These are phyloP conservation scores for Beta corolliflora DNA, from an alignment of 179 eudicot species.

Conservation along the genomic window DNA sequence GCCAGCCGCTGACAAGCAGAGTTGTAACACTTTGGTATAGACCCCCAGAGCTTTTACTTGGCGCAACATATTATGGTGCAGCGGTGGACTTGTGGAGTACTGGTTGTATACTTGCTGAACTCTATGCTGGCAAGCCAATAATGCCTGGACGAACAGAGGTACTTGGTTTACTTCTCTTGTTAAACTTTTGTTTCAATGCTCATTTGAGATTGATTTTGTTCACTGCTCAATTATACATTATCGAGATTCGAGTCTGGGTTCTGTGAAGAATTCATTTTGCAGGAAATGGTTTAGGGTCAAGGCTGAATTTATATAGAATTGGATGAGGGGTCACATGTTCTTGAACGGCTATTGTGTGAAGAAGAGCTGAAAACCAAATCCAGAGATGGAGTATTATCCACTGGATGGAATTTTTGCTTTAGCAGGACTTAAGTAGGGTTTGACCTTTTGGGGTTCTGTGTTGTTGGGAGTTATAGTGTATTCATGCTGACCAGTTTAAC, in stretches of 20 bases:
- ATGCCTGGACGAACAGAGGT: constrained; percentile 79
- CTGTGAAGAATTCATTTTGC: not conserved
- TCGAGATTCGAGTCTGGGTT: not conserved
- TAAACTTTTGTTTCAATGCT: not conserved
- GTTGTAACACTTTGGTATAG: constrained; percentile 76
- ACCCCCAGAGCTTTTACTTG: constrained; percentile 76
- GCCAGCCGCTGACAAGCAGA: constrained; percentile 60
- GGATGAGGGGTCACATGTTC: constrained; percentile 1
- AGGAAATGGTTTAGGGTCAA: not conserved
- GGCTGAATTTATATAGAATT: not conserved
- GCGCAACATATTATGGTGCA: constrained; percentile 63
- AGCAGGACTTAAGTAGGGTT: not conserved
- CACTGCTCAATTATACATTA: not conserved
- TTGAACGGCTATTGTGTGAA: not conserved
- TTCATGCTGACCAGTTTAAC: not conserved
- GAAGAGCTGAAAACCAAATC: not conserved
- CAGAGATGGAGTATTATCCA: constrained; percentile 1
- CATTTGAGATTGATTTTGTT: not conserved
- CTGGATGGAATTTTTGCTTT: not conserved
- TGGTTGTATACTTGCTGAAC: constrained; percentile 72
- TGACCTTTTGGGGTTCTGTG: not conserved
- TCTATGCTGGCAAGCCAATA: constrained; percentile 68
- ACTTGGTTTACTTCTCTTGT: constrained; percentile 6
- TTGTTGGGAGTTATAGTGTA: not conserved
- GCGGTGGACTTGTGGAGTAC: constrained; percentile 74